Conservation (phyloP, 2,329 filamentous ascomycete genomes). For the Colletotrichum chrysophilum region DNA sequence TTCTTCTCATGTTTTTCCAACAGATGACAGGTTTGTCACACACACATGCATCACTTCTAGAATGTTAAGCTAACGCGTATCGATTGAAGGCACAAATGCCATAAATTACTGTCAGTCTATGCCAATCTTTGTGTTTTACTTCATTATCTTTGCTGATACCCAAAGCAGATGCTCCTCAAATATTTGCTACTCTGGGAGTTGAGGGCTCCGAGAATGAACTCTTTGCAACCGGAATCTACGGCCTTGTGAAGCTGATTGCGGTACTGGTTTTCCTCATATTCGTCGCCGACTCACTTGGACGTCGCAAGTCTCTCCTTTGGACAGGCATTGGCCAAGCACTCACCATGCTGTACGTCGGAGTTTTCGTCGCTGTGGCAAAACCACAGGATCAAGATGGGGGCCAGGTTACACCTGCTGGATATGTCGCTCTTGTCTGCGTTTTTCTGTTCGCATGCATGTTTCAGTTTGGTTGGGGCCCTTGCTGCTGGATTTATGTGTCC, state of each 20-base stretch:
- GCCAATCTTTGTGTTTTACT: not conserved
- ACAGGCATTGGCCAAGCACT: constrained; percentile 25
- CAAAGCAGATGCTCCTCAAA: constrained; percentile 52
- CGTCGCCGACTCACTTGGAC: constrained; percentile 27
- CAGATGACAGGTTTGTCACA: constrained; percentile 16
- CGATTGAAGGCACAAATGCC: constrained; percentile 30
- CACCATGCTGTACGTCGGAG: constrained; percentile 45
- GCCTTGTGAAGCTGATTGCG: constrained; percentile 57
- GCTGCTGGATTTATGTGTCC: constrained; percentile 48
- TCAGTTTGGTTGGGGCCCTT: constrained; percentile 45
- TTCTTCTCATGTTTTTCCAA: constrained; percentile 19
- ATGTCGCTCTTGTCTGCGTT: constrained; percentile 69
- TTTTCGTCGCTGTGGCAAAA: constrained; percentile 66
- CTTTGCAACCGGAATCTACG: constrained; percentile 69
- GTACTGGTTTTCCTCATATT: constrained; percentile 23
- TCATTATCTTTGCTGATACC: not conserved
- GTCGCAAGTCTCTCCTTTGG: constrained; percentile 26
- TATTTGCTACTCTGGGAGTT: constrained; percentile 69
- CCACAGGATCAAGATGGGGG: constrained; percentile 44
- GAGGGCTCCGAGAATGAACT: constrained; percentile 60
- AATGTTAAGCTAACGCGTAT: constrained; percentile 34
- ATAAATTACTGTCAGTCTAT: constrained; percentile 11
- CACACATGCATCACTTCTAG: not conserved
- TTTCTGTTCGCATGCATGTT: constrained; percentile 60
- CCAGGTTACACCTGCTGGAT: constrained; percentile 49